Evolutionary conservation across 163 green algal species (phyloP), one percentile per base, ranked within the genome.

Genomic region (Coccomyxa subellipsoidea): DNA sequence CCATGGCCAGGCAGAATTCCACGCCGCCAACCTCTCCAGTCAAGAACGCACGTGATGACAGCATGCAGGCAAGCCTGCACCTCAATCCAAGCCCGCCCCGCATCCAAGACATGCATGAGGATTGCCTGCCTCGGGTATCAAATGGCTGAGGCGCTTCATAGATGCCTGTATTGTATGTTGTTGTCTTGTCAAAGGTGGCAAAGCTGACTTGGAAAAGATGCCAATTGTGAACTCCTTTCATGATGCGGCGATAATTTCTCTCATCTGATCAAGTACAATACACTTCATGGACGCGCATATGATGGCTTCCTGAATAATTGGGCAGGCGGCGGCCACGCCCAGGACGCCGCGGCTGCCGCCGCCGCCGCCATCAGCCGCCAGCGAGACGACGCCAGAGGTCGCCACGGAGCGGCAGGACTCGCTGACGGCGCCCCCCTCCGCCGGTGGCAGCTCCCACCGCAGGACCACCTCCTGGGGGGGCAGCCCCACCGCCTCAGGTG

Each of bases 401-500:
- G 47, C 47, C 23, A 18, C 47, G 21, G 47, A 59, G 47, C 66
- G 8, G 66, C 29, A 32, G n/a, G 66, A 73, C 6, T 73, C 66
- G 2, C 29, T 73, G n/a, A 73, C 21, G 21, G 66, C 29, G 29
- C 29, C 66, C 1, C 66, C 21, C 66, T 34, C n/a, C 10, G 66
- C 27, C 29, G 29, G 66, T 23, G 29, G n/a, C 29, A 36, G 66
- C 66, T 73, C 66, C 66, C 66, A 73, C 66, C 66, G 66, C 66
- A 73, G n/a, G 66, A 73, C 66, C 66, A 73, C 66, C 66, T 73
- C 66, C 66, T 73, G 66, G 66, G 66, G 66, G 15, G 66, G 66
- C 66, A 73, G 66, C 66, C 66, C 66, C 66, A 73, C 66, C 18
- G 66, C 66, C n/a, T 8, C 66, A 73, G 66, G 66, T 73, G 66